Percentiles rank a stretch among this genome's conserved stretches.
Evolutionary conservation across 768 basidiomycete species (phyloP).

Genomic region (Astraeus odoratus): DNA sequence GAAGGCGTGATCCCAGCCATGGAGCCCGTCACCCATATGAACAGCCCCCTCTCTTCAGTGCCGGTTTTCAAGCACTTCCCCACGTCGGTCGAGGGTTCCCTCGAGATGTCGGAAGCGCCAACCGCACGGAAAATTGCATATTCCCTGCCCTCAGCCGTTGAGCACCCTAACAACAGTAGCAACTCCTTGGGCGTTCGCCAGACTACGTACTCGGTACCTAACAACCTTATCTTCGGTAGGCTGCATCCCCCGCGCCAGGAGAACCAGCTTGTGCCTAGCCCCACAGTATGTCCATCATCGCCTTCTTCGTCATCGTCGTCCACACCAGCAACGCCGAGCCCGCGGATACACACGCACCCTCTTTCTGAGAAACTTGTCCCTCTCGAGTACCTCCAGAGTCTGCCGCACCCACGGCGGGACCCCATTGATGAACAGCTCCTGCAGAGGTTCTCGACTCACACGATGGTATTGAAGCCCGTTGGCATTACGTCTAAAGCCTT

Average conservation of each 20-base stretch:
- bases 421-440: constrained; percentile 60
- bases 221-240: constrained; percentile 12
- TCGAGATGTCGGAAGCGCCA: constrained; percentile 18
- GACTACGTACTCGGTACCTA: constrained; percentile 28
- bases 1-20: constrained; percentile 20
- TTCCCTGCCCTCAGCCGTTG: constrained; percentile 25
- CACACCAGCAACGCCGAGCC: constrained; percentile 31
- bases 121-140: constrained; percentile 21
- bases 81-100: constrained; percentile 23
- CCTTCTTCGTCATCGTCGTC: constrained; percentile 35
- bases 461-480: constrained; percentile 15
- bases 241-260: constrained; percentile 19
- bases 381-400: constrained; percentile 52
- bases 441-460: constrained; percentile 42
- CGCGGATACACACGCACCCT: constrained; percentile 14
- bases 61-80: constrained; percentile 27
- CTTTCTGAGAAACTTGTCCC: constrained; percentile 46
- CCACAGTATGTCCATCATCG: constrained; percentile 23
- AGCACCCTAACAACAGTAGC: constrained; percentile 15
- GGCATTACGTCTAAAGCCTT: constrained; percentile 12
- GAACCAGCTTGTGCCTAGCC: constrained; percentile 13
- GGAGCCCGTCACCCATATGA: constrained; percentile 11
- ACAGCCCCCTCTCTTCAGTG: constrained; percentile 13
- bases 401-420: constrained; percentile 49
- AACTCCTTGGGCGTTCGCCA: constrained; percentile 17